Conservation (phyloP, 306 rosid genomes). For the Morella rubra region DNA sequence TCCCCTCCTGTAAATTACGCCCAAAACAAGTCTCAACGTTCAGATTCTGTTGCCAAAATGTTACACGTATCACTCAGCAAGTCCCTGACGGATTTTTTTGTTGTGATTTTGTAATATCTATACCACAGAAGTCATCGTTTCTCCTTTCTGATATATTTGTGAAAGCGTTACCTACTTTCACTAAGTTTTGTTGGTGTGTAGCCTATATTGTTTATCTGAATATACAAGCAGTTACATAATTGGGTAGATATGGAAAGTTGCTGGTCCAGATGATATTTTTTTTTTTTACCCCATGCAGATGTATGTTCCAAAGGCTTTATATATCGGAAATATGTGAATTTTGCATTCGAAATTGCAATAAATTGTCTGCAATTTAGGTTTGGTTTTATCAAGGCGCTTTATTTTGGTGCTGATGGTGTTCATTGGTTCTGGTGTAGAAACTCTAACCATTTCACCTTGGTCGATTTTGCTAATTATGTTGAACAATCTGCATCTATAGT, state of each 20-base stretch:
- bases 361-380: neutral
- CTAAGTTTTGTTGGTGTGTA: constrained; percentile 20
- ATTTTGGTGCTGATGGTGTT: neutral
- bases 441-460: neutral
- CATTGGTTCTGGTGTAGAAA: constrained; percentile 4
- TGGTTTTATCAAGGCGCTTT: neutral
- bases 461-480: neutral
- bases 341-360: neutral
- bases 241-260: constrained; percentile 1
- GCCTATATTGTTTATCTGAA: constrained; percentile 24
- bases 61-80: constrained; percentile 12
- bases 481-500: neutral
- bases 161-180: constrained; percentile 5
- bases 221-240: constrained; percentile 19
- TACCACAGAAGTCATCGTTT: constrained; percentile 11
- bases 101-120: constrained; percentile 27
- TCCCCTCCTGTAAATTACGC: constrained; percentile 32
- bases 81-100: neutral
- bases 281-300: no score
- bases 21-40: neutral
- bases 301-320: neutral
- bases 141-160: neutral
- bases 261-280: neutral
- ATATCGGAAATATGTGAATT: neutral
- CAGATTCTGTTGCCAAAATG: constrained; percentile 5